Percentiles rank a stretch among this genome's conserved stretches.
Conservation (phyloP, 345 rosid genomes). For the Viola odorata region DNA sequence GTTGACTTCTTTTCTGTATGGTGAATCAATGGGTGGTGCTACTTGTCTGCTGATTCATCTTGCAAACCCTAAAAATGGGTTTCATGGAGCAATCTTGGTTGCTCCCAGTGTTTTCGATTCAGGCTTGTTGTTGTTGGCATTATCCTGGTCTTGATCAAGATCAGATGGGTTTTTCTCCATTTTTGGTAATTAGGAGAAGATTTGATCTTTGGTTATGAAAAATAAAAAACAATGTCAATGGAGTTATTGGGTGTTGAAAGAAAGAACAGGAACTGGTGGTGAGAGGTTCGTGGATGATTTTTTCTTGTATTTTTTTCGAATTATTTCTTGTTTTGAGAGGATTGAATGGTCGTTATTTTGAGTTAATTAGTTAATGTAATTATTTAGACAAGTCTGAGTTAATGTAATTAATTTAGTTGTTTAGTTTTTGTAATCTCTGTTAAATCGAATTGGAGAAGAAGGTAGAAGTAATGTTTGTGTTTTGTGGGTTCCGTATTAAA, state of each 20-base stretch:
- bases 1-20: conserved; percentile 57
- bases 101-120: conserved; percentile 42
- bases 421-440: no score
- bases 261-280: not conserved
- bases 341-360: conserved; percentile 9
- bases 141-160: not conserved
- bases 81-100: conserved; percentile 63
- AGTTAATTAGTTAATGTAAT: no score
- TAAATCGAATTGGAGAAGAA: no score
- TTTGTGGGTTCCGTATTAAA: no score
- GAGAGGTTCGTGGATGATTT: not conserved
- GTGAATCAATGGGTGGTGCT: conserved; percentile 90
- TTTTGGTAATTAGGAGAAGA: not conserved
- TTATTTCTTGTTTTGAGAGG: not conserved
- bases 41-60: conserved; percentile 56
- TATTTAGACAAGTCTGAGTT: no score
- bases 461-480: no score
- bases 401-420: no score
- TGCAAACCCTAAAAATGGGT: conserved; percentile 37
- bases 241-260: not conserved
- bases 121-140: not conserved
- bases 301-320: not conserved
- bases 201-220: not conserved
- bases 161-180: conserved; percentile 8
- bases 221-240: not conserved